Conservation (phyloP, 2,329 filamentous ascomycete species). For the Proliferodiscus dingleyae region DNA sequence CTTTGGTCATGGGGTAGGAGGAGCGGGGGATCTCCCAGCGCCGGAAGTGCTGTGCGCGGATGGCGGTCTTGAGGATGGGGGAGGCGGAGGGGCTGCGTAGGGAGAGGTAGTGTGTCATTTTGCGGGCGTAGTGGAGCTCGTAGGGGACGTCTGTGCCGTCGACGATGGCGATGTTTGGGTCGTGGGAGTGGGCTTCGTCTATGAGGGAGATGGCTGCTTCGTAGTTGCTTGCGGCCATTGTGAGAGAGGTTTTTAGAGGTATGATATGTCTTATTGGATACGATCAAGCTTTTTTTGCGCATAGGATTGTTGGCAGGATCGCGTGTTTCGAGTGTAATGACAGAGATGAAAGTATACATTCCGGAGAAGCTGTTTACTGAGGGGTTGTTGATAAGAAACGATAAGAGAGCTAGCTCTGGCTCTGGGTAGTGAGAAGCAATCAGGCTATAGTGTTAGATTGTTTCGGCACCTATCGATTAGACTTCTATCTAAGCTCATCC, state of each 20-base stretch:
- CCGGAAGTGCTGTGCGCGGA: slow-evolving; percentile 79
- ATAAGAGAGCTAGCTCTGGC: too few species aligned
- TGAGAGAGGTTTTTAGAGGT: not conserved
- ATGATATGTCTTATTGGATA: too few species aligned
- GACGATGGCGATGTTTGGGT: slow-evolving; percentile 53
- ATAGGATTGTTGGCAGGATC: too few species aligned
- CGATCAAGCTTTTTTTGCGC: too few species aligned
- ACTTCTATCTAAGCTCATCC: too few species aligned
- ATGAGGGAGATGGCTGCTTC: slow-evolving; percentile 59
- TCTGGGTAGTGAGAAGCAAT: too few species aligned
- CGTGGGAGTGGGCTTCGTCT: slow-evolving; percentile 65
- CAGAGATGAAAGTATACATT: too few species aligned
- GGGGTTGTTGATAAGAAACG: too few species aligned
- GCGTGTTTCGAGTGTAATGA: too few species aligned
- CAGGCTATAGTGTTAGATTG: too few species aligned
- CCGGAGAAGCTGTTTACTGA: too few species aligned
- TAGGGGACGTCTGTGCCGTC: slow-evolving; percentile 53
- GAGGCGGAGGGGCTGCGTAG: slow-evolving; percentile 57
- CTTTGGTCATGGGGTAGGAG: slow-evolving; percentile 67
- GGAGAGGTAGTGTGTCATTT: slow-evolving; percentile 72
- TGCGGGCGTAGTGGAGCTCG: slow-evolving; percentile 75
- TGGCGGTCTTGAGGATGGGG: slow-evolving; percentile 65
- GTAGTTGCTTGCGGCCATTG: slow-evolving; percentile 31
- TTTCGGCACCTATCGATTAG: too few species aligned
- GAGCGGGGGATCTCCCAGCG: slow-evolving; percentile 76